These are phyloP conservation scores for Corinectria fuckeliana DNA, from an alignment of 2,329 filamentous ascomycete genomes.

Conservation along the genomic window DNA sequence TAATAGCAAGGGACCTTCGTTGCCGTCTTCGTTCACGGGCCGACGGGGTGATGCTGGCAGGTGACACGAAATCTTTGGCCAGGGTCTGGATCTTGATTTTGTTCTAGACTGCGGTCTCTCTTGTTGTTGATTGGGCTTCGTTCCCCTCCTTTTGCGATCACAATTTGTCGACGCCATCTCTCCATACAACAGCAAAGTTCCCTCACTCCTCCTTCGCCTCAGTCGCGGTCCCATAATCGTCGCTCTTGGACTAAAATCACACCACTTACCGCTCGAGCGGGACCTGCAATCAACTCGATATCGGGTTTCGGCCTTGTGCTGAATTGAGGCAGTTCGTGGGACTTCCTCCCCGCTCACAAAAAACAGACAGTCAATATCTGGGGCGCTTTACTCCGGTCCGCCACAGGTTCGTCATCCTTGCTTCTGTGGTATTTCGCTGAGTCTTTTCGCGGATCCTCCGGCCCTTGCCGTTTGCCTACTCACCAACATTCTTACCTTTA, in stretches of 20 bases:
- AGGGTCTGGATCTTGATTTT: constrained; percentile 6
- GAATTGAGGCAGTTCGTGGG: not conserved
- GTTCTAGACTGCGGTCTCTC: not conserved
- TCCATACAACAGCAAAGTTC: constrained; percentile 2
- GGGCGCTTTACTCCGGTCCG: not conserved
- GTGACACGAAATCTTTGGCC: constrained; percentile 9
- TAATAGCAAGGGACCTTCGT: constrained; percentile 15
- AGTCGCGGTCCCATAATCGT: not conserved
- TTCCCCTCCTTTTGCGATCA: constrained; percentile 1
- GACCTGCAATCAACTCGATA: not conserved
- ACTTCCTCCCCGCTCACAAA: not conserved
- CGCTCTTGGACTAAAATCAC: not conserved
- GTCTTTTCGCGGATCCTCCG: not conserved
- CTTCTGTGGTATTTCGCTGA: too few relatives aligned
- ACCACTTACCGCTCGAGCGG: not conserved
- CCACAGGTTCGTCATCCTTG: constrained; percentile 8
- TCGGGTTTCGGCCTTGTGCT: not conserved
- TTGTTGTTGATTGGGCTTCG: constrained; percentile 6
- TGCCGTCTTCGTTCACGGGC: constrained; percentile 16
- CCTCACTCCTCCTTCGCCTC: not conserved
- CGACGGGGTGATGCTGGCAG: constrained; percentile 8
- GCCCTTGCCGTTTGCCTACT: not conserved
- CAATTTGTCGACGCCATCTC: not conserved
- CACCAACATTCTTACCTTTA: constrained; percentile 5
- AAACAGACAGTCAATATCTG: not conserved